phyloP scores from a whole-genome alignment of 805 yeast genomes.

The Lipomyces orientalis region DNA sequence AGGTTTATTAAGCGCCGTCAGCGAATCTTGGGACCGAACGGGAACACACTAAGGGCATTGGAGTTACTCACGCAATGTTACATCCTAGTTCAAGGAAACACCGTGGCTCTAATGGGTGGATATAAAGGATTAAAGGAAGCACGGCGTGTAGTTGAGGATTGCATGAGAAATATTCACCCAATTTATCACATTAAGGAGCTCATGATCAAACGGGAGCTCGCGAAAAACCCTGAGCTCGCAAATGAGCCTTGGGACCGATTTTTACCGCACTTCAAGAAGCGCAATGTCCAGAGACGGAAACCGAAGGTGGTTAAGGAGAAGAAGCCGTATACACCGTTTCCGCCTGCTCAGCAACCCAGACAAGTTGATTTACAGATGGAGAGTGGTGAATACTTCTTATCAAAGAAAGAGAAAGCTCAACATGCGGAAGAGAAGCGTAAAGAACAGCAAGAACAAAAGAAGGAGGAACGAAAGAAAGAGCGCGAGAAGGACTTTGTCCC shows the following conservation, averaged over 20 bases:
- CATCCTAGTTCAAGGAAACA: slow-evolving; percentile 94
- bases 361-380: slow-evolving; percentile 97
- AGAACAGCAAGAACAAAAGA: slow-evolving; percentile 74
- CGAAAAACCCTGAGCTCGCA: slow-evolving; percentile 93
- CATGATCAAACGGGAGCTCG: slow-evolving; percentile 95
- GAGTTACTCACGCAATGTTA: slow-evolving; percentile 95
- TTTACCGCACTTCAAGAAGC: slow-evolving; percentile 94
- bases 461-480: slow-evolving; percentile 68
- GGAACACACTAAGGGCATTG: slow-evolving; percentile 93
- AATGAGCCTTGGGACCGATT: slow-evolving; percentile 97
- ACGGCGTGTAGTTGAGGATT: slow-evolving; percentile 94
- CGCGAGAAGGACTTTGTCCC: slow-evolving; percentile 81
- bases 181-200: slow-evolving; percentile 95
- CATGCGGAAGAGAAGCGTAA: slow-evolving; percentile 76
- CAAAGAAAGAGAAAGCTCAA: slow-evolving; percentile 77
- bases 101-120: slow-evolving; percentile 97
- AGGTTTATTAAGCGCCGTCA: slow-evolving; percentile 95
- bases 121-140: slow-evolving; percentile 89
- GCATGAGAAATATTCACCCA: slow-evolving; percentile 97
- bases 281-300: slow-evolving; percentile 92
- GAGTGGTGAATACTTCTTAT: slow-evolving; percentile 96
- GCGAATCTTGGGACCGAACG: slow-evolving; percentile 94
- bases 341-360: slow-evolving; percentile 96
- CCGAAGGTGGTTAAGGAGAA: slow-evolving; percentile 69
- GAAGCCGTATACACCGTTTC: slow-evolving; percentile 97